Percentiles rank a stretch among this genome's conserved stretches.
Evolutionary conservation across 768 basidiomycete species (phyloP).

Genomic region (Mrakia frigida): DNA sequence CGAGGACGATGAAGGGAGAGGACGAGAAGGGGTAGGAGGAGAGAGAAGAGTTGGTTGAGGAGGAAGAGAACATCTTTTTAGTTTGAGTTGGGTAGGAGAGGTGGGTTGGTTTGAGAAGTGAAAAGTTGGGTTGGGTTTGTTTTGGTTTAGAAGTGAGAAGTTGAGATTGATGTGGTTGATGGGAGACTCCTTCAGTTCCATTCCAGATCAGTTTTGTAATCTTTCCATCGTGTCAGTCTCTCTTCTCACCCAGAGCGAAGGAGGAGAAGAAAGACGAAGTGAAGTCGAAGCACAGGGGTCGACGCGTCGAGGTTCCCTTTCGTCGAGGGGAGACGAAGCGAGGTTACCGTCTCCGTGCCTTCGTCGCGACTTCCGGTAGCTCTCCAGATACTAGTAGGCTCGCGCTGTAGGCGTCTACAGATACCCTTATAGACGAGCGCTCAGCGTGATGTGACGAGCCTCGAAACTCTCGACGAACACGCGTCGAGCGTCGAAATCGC

Average conservation of each 20-base stretch:
- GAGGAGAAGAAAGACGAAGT: neutral
- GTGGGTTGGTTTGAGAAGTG: neutral
- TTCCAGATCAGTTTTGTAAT: neutral
- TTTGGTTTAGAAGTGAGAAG: neutral
- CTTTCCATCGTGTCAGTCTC: neutral
- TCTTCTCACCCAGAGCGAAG: neutral
- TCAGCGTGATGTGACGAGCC: no score
- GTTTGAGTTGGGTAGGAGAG: neutral
- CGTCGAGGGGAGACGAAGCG: neutral
- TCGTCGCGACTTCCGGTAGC: no score
- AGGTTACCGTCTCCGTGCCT: neutral
- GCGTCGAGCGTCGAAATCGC: no score
- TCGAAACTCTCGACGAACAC: neutral
- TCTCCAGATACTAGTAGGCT: no score
- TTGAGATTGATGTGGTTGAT: slow-evolving; percentile 1
- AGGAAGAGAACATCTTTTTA: neutral
- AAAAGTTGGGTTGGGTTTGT: neutral
- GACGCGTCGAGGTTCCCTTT: slow-evolving; percentile 15
- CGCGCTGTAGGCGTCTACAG: no score
- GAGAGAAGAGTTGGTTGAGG: neutral
- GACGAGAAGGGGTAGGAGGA: neutral
- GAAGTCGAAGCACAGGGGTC: slow-evolving; percentile 10
- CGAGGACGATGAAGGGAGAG: neutral
- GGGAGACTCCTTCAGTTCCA: neutral
- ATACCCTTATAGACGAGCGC: no score